Evolutionary conservation across 2,329 filamentous ascomycete species (phyloP).

Genomic region (Beauveria australis): DNA sequence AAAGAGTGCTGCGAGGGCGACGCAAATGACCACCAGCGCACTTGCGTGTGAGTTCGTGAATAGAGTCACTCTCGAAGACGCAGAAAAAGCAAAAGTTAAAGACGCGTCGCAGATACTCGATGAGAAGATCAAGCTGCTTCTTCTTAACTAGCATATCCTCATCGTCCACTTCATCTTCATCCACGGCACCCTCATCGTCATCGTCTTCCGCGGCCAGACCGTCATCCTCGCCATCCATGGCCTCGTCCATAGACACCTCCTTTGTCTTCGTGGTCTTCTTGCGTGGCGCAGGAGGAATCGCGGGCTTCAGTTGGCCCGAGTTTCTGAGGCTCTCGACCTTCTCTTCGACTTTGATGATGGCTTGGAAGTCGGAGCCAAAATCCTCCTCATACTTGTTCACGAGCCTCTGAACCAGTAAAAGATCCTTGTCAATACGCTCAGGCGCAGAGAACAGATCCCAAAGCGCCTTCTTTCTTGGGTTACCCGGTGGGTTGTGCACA

Average conservation of each 20-base stretch:
- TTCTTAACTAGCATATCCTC: conserved; percentile 87
- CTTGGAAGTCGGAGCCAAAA: conserved; percentile 69
- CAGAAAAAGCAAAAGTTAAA: conserved; percentile 99
- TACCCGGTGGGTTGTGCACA: conserved; percentile 80
- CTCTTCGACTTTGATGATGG: conserved; percentile 72
- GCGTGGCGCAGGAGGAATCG: conserved; percentile 41
- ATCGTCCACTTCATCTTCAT: conserved; percentile 79
- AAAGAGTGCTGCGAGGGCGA: conserved; percentile 78
- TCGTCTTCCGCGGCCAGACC: conserved; percentile 78
- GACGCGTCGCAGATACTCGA: conserved; percentile 92
- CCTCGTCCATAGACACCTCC: conserved; percentile 52
- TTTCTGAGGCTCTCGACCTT: conserved; percentile 73
- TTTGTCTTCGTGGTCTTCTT: conserved; percentile 57
- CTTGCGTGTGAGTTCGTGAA: conserved; percentile 91
- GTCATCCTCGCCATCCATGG: conserved; percentile 56
- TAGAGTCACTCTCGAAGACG: conserved; percentile 95
- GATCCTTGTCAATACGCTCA: conserved; percentile 85
- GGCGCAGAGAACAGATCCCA: conserved; percentile 96
- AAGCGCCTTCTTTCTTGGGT: conserved; percentile 85
- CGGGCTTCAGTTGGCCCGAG: conserved; percentile 68
- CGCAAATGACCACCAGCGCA: conserved; percentile 96
- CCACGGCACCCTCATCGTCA: conserved; percentile 70
- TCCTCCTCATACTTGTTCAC: conserved; percentile 80
- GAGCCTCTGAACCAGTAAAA: conserved; percentile 73
- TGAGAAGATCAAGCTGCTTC: conserved; percentile 91